Percentiles rank a stretch among this genome's conserved stretches.
These are phyloP conservation scores for Leptographium procerum DNA, from an alignment of 2,329 filamentous ascomycete species.

Conservation along the genomic window DNA sequence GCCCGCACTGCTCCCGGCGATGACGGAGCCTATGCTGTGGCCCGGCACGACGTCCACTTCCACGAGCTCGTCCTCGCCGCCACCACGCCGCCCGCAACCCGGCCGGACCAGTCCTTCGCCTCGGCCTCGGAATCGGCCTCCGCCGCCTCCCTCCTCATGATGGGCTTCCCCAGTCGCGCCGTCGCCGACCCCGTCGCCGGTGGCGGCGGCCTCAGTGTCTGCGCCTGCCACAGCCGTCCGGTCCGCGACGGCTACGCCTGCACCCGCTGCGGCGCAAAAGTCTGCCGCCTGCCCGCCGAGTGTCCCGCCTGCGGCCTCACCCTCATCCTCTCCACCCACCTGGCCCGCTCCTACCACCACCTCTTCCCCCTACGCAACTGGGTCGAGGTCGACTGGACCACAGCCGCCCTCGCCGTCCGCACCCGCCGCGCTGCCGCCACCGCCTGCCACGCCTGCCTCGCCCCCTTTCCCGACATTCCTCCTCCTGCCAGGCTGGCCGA, in stretches of 20 bases:
- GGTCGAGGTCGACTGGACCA: slow-evolving; percentile 76
- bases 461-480: slow-evolving; percentile 50
- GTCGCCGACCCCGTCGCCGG: slow-evolving; percentile 54
- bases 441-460: slow-evolving; percentile 70
- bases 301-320: slow-evolving; percentile 88
- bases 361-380: slow-evolving; percentile 85
- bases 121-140: neutral
- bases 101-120: too few species aligned
- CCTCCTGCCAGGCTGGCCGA: slow-evolving; percentile 6
- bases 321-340: slow-evolving; percentile 84
- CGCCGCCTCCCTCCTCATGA: slow-evolving; percentile 65
- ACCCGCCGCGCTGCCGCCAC: slow-evolving; percentile 20
- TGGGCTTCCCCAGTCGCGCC: slow-evolving; percentile 89
- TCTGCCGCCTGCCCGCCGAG: slow-evolving; percentile 80
- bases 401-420: slow-evolving; percentile 41
- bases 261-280: slow-evolving; percentile 77
- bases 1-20: slow-evolving; percentile 61
- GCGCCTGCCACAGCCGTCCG: slow-evolving; percentile 80
- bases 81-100: slow-evolving; percentile 77
- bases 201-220: slow-evolving; percentile 57
- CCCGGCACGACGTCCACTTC: slow-evolving; percentile 78
- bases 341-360: slow-evolving; percentile 88
- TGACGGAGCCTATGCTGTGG: slow-evolving; percentile 63
- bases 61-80: slow-evolving; percentile 77
- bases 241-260: slow-evolving; percentile 80